These are phyloP conservation scores for Alternaria gaisen DNA, from an alignment of 2,329 filamentous ascomycete species.

Conservation along the genomic window DNA sequence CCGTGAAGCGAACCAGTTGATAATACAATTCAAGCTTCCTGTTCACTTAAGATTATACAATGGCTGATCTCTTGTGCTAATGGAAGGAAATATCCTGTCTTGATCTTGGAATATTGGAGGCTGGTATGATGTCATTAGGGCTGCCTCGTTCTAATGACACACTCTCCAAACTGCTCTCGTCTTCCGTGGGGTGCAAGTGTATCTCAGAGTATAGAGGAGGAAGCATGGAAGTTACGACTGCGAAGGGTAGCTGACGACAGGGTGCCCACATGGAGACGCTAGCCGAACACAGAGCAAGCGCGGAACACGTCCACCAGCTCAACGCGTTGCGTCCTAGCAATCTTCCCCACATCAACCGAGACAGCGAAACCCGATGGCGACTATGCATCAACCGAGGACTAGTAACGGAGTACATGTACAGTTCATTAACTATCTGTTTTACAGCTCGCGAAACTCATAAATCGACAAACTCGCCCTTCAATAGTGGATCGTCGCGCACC, in stretches of 20 bases:
- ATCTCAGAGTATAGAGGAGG: not conserved
- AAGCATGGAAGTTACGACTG: not conserved
- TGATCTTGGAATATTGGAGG: not conserved
- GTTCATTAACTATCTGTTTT: not conserved
- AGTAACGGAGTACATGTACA: not conserved
- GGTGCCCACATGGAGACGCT: not conserved
- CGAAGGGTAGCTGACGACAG: not conserved
- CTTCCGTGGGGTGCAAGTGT: not conserved
- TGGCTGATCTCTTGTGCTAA: not conserved
- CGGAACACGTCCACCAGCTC: not conserved
- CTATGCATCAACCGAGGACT: no score
- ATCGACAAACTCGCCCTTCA: conserved; percentile 45
- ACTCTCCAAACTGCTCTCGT: not conserved
- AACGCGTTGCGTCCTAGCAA: not conserved
- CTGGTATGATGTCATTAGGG: not conserved
- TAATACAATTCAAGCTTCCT: not conserved
- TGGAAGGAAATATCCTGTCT: not conserved
- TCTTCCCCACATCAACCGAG: not conserved
- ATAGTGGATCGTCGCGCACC: conserved; percentile 47
- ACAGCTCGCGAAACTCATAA: conserved; percentile 21
- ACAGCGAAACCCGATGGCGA: not conserved
- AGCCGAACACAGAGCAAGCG: no score
- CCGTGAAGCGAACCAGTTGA: not conserved
- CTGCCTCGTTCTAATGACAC: not conserved
- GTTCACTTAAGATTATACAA: not conserved